These are phyloP conservation scores for Capsaspora owczarzaki DNA, from an alignment of 78 protist genomes.

Conservation along the genomic window DNA sequence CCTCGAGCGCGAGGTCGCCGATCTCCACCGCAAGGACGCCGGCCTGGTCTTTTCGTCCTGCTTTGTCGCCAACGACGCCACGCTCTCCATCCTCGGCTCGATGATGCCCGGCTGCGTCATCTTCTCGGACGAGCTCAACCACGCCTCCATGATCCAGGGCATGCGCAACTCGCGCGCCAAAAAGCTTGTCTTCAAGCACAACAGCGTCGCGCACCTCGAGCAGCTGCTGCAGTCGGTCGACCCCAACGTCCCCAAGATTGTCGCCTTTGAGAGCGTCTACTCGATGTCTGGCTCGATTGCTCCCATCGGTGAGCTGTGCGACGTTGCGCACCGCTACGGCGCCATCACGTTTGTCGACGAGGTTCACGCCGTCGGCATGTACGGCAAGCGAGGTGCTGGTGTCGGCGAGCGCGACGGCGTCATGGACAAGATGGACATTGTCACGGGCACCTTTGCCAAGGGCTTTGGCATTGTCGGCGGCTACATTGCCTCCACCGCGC, in stretches of 20 bases:
- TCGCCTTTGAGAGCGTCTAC: conserved; percentile 85
- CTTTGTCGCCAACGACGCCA: conserved; percentile 80
- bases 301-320: conserved; percentile 75
- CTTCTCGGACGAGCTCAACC: conserved; percentile 76
- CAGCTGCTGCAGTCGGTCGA: conserved; percentile 27
- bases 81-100: conserved; percentile 59
- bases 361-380: conserved; percentile 91
- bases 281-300: conserved; percentile 87
- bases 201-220: conserved; percentile 77
- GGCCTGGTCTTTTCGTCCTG: conserved; percentile 63
- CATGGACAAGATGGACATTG: conserved; percentile 58
- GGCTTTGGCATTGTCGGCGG: conserved; percentile 78
- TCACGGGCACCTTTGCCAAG: conserved; percentile 87
- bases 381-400: conserved; percentile 82
- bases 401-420: conserved; percentile 64
- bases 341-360: conserved; percentile 87
- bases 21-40: conserved; percentile 55
- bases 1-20: conserved; percentile 73
- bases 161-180: conserved; percentile 25
- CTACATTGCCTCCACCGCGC: conserved; percentile 69
- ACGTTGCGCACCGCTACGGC: conserved; percentile 69
- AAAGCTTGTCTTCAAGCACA: conserved; percentile 72
- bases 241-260: conserved; percentile 58
- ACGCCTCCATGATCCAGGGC: conserved; percentile 85
- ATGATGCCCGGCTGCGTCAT: conserved; percentile 54